phyloP scores from a whole-genome alignment of 805 yeast species.

The Candida palmyrensis region DNA sequence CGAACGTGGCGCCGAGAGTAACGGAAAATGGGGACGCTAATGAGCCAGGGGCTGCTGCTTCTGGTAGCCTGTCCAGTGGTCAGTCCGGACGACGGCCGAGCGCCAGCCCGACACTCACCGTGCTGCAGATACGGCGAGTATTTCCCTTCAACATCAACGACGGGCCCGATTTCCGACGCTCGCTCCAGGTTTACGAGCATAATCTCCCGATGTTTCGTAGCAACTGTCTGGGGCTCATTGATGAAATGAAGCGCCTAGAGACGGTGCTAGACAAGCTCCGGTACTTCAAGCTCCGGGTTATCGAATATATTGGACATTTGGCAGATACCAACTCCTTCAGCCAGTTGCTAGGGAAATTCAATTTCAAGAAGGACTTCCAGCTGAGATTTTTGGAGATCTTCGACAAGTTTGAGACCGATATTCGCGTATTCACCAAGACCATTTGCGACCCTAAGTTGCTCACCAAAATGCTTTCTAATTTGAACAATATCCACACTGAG shows the following conservation, averaged over 20 bases:
- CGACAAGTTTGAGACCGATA: constrained; percentile 27
- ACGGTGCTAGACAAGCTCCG: constrained; percentile 16
- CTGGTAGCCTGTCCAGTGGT: no score
- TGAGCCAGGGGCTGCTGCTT: no score
- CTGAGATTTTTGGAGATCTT: constrained; percentile 19
- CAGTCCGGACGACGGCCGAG: no score
- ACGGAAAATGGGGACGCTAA: background rate
- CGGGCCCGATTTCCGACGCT: constrained; percentile 38
- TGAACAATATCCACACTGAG: constrained; percentile 4
- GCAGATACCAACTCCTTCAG: constrained; percentile 18
- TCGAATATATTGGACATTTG: constrained; percentile 18
- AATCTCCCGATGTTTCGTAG: constrained; percentile 23
- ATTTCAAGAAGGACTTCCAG: constrained; percentile 22
- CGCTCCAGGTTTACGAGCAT: constrained; percentile 26
- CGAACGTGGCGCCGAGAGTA: background rate
- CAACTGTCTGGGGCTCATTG: constrained; percentile 18
- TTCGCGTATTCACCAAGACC: constrained; percentile 21
- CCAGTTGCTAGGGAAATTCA: constrained; percentile 17
- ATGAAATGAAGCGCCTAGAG: constrained; percentile 29
- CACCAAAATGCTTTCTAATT: constrained; percentile 16
- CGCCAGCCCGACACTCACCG: no score
- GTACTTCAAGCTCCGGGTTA: constrained; percentile 13
- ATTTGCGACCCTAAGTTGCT: constrained; percentile 25
- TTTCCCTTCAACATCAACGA: constrained; percentile 36
- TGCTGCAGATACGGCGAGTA: no score